A percentile compares a stretch with the other conserved stretches of the same genome.
These are phyloP conservation scores for Geotrichum fermentans DNA, from an alignment of 1,139 yeast genomes.

Conservation along the genomic window DNA sequence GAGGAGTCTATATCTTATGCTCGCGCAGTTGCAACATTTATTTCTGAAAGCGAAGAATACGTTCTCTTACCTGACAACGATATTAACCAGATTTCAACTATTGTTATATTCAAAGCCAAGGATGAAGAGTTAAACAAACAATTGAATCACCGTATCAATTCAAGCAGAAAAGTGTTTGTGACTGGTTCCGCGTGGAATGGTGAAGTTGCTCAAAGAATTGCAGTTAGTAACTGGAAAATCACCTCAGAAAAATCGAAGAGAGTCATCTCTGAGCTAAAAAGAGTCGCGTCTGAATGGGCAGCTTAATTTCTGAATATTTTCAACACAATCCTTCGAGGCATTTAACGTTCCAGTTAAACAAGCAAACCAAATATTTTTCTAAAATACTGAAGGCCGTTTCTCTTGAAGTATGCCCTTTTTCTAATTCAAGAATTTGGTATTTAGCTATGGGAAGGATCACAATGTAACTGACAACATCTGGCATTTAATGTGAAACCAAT, in stretches of 20 bases:
- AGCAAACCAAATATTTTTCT: too few relatives aligned
- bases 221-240: constrained; percentile 30
- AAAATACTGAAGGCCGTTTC: too few relatives aligned
- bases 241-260: constrained; percentile 20
- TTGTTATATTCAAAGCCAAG: constrained; percentile 27
- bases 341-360: background rate
- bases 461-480: too few relatives aligned
- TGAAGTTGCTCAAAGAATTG: constrained; percentile 28
- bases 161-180: constrained; percentile 24
- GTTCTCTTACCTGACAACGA: constrained; percentile 24
- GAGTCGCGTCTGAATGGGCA: constrained; percentile 11
- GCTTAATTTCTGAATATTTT: background rate
- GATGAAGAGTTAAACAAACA: constrained; percentile 18
- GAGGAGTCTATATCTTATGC: constrained; percentile 26
- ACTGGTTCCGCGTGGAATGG: constrained; percentile 27
- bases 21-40: constrained; percentile 25
- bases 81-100: constrained; percentile 22
- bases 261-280: constrained; percentile 20
- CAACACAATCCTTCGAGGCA: background rate
- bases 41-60: constrained; percentile 21
- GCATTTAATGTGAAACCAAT: too few relatives aligned
- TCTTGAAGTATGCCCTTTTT: too few relatives aligned
- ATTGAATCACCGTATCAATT: constrained; percentile 24
- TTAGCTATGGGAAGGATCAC: too few relatives aligned
- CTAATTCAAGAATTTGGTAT: too few relatives aligned